These are phyloP conservation scores for Cladosporium velox DNA, from an alignment of 2,329 filamentous ascomycete genomes.

Conservation along the genomic window DNA sequence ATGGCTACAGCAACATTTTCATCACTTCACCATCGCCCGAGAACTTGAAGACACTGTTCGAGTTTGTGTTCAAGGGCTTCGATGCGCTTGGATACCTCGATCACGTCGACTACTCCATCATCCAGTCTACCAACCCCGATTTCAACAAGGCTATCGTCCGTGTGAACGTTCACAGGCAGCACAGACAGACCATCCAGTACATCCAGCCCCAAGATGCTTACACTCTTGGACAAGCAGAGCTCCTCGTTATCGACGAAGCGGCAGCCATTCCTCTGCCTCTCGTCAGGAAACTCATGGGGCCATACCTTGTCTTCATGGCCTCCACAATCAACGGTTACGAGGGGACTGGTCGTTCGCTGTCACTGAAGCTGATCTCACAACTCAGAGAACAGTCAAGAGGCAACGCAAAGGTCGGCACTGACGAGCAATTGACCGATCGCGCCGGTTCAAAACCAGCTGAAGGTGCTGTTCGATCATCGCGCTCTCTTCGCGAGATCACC, in stretches of 20 bases:
- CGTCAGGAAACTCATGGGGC: slow-evolving; percentile 91
- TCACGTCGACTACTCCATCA: slow-evolving; percentile 95
- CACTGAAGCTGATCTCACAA: slow-evolving; percentile 95
- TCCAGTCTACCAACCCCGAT: slow-evolving; percentile 96
- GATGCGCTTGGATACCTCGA: slow-evolving; percentile 92
- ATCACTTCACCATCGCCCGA: slow-evolving; percentile 97
- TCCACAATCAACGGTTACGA: slow-evolving; percentile 99
- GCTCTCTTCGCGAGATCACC: slow-evolving; percentile 87
- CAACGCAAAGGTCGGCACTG: slow-evolving; percentile 55
- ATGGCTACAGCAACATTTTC: slow-evolving; percentile 99
- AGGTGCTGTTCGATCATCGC: slow-evolving; percentile 62
- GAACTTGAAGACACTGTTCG: slow-evolving; percentile 97
- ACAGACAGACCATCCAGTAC: slow-evolving; percentile 97
- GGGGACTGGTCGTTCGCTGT: slow-evolving; percentile 91
- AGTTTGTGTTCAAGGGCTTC: slow-evolving; percentile 98
- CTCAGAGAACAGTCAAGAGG: slow-evolving; percentile 87
- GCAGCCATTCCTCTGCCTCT: slow-evolving; percentile 92
- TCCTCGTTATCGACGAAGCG: slow-evolving; percentile 95
- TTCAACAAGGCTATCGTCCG: slow-evolving; percentile 99
- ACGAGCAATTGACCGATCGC: slow-evolving; percentile 72
- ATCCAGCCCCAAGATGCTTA: slow-evolving; percentile 96
- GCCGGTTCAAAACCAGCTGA: slow-evolving; percentile 71
- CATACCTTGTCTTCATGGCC: slow-evolving; percentile 98
- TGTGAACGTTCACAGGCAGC: slow-evolving; percentile 91
- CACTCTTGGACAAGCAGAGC: slow-evolving; percentile 88